Base-by-base conservation (phyloP, 352 stramenopile genomes). In the Peronospora farinosa region DNA sequence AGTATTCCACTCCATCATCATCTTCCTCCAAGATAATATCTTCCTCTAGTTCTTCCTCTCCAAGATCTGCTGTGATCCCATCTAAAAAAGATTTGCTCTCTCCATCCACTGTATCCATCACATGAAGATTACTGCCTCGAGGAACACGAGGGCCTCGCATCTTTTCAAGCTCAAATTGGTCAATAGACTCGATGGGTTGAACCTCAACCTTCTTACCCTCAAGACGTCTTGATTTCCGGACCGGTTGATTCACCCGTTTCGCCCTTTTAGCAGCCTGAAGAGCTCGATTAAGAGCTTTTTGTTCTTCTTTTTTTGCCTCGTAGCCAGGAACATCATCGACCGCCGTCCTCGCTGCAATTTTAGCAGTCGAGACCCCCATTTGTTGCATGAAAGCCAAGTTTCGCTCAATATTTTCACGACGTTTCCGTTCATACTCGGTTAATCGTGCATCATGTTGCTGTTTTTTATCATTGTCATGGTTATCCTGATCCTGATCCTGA, bases 351-450 rank as follows among this genome's bases (percentile, higher is more conserved):
- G 79, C 79, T 2, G 65, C 61, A 16, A 86, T 85, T 54, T 84
- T 88, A 6, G 76, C 76, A 15, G 76, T 88, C 6, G 77, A 84
- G 19, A 93, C 73, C 9, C 83, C 83, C 71, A 94, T 89, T 36
- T 77, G 72, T 44, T 72, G 67, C 80, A 94, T 89, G 51, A 92
- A 88, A 21, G 84, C 70, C 44, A 91, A 45, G 52, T 94, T 92
- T 25, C 83, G 78, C 65, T 84, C 65, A 45, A 94, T 92, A 53
- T 94, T 94, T 32, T 79, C 83, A 7, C 78, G 67, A 0, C 83
- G 78, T 58, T 86, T 86, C 57, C 74, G 74, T 61, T 94, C 83
- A 43, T 94, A 94, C 53, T 85, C 80, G 17, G 71, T 69, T 44
- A 91, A 60, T 25, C 11, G 0, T 19, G 36, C 61, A 17, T 10